A percentile compares a stretch with the other conserved stretches of the same genome.
Conservation (phyloP, 495 filamentous ascomycete species). For the Physcia stellaris region DNA sequence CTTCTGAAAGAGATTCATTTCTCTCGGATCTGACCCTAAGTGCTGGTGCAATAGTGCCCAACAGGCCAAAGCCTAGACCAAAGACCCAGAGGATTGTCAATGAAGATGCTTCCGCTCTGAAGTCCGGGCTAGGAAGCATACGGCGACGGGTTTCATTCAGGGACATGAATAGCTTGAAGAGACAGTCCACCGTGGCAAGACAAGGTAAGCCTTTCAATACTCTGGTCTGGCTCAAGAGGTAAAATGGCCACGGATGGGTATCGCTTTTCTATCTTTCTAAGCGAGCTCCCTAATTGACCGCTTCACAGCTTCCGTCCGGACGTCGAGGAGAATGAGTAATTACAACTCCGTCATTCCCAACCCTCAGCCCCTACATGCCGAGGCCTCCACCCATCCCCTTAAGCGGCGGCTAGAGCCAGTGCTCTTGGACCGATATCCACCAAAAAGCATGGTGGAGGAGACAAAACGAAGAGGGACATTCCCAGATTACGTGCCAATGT, state of each 20-base stretch:
- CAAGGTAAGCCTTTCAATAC: conserved; percentile 45
- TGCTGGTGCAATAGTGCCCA: conserved; percentile 64
- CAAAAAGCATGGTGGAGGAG: conserved; percentile 70
- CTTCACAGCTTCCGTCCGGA: conserved; percentile 67
- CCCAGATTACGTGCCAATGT: conserved; percentile 98
- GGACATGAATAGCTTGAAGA: conserved; percentile 90
- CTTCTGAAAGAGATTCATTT: conserved; percentile 84
- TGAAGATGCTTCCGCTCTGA: conserved; percentile 47
- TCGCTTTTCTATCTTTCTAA: too few species aligned
- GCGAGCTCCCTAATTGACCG: too few species aligned
- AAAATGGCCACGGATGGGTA: too few species aligned
- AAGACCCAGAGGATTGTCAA: conserved; percentile 69
- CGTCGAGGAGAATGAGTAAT: conserved; percentile 79
- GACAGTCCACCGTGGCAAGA: conserved; percentile 65
- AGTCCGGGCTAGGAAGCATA: conserved; percentile 59
- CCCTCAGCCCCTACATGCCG: conserved; percentile 76
- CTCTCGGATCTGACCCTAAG: conserved; percentile 83
- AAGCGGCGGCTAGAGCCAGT: conserved; percentile 91
- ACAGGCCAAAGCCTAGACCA: conserved; percentile 52
- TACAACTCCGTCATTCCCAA: conserved; percentile 96
- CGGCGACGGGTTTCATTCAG: conserved; percentile 75
- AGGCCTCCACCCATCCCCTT: conserved; percentile 89
- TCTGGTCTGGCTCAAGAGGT: too few species aligned
- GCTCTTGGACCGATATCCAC: conserved; percentile 83
- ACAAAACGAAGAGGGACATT: conserved; percentile 70